Evolutionary conservation across 352 stramenopile genomes (phyloP), one percentile per base, ranked within the genome.

Genomic region (Phytophthora syringae): DNA sequence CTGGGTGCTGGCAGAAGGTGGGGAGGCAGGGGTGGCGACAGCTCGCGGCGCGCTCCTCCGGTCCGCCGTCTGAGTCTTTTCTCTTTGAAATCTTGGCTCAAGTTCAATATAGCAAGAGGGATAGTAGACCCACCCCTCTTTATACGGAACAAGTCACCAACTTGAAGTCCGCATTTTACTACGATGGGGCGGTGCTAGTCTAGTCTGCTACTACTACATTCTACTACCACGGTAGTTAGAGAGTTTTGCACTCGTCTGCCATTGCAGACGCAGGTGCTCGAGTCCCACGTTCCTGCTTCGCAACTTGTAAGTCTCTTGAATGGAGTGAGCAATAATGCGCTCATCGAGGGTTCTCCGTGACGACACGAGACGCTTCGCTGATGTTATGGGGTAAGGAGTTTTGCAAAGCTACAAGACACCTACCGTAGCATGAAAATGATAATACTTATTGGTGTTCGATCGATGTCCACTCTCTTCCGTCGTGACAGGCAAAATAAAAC

Each of bases 21-120:
- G 21, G 44, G 39, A 52, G 28, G 52, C 32, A 63, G 34, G 34
- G 61, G 37, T 48, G 42, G 52, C 40, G 52, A 92, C 74, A 59
- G 94, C 88, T 11, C 88, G 83, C n/a, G 77, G 84, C 43, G 40
- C 42, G 49, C 16, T 36, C 10, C 36, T 47, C n/a, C 39, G 18
- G 12, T 52, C 52, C 44, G 27, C 9, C 36, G 44, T 22, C 90
- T 16, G 54, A 39, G 37, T 32, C 40, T 44, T 70, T 70, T 71
- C 30, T 72, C 42, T 72, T 37, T 37, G 15, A 34, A 39, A 34
- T 40, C 51, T 51, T 53, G 59, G 36, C 58, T 42, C 62, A 67
- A 63, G 49, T 42, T 43, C 36, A 67, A 72, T 49, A 36, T 13
- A 13, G 11, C 12, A 36, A 1, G 20, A 2, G n/a, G 16, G 86